Base-by-base conservation (phyloP, 2,329 filamentous ascomycete species). In the Hypoxylon sp. region DNA sequence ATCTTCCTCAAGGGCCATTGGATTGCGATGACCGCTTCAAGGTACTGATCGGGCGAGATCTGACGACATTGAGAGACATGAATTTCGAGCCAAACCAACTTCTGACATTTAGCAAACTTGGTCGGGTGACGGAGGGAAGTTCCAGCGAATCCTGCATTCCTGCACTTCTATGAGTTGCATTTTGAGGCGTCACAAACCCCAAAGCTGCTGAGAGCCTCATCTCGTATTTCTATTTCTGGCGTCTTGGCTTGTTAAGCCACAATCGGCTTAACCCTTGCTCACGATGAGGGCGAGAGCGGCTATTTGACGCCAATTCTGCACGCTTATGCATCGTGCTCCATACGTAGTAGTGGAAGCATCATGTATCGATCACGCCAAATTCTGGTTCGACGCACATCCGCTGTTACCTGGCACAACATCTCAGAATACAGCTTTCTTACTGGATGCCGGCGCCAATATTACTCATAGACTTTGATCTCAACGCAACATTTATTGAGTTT, bases 221-320 rank as follows among this genome's bases (percentile, higher is more conserved):
- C 63, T 71, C 68, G 68, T 67, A 67, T 69, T 71, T 65, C 65
- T 69, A 64, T 63, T 62, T 34, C 48, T 65, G 46, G 50, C 41
- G 58, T 49, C 68, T 69, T 71, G 60, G 65, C 65, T 48, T 60
- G 28, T 48, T 34, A 52, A 55, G 53, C 57, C 46, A 67, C 57
- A 41, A 50, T 38, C 46, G 58, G 53, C 52, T 69, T 66, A 41
- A 64, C 60, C 68, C 68, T 50, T 68, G 65, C 50, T 32, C 21
- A 38, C 21, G 14, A 32, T 45, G 36, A 28, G 46, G 46, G 62
- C 38, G 50, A 63, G 61, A 57, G 65, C 62, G 48, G 65, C 60
- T 69, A 66, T 71, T 68, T 58, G 68, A 68, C 65, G 60, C 68
- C 36, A 67, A 46, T 50, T 28, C 65, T 71, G 68, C 68, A 68